Conservation (phyloP, 169 alveolate genomes). For the Eimeria tenella region DNA sequence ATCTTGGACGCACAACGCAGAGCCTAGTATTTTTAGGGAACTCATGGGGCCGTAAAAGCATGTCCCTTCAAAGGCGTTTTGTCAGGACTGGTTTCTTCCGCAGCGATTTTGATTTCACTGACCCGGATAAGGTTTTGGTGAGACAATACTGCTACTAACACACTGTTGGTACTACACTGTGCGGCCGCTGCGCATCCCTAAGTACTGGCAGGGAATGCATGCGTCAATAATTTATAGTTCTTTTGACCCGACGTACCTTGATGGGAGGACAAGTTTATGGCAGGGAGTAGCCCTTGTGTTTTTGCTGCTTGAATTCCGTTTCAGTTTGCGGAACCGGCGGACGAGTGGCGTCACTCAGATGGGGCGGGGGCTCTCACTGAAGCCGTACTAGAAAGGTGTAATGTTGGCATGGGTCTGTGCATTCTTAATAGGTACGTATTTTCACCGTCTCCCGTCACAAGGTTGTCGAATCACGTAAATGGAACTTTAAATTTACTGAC, state of each 20-base stretch:
- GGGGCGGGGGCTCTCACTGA: conserved; percentile 47
- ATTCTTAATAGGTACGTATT: conserved; percentile 26
- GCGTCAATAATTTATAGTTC: too few species aligned
- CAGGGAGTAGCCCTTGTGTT: too few species aligned
- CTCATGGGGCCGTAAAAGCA: background rate
- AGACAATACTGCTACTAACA: background rate
- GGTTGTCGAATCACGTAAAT: background rate
- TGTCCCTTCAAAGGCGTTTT: background rate
- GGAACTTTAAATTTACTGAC: background rate
- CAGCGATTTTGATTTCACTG: conserved; percentile 38
- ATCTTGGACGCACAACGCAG: too few species aligned
- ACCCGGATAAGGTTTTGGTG: conserved; percentile 68
- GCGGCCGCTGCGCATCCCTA: background rate
- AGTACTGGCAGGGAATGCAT: too few species aligned
- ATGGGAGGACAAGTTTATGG: too few species aligned
- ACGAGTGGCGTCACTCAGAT: conserved; percentile 36
- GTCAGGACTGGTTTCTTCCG: conserved; percentile 74
- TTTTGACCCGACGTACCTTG: too few species aligned
- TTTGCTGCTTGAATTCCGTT: background rate
- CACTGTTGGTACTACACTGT: background rate
- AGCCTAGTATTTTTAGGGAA: too few species aligned
- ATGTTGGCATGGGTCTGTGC: conserved; percentile 72
- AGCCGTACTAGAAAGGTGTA: conserved; percentile 37
- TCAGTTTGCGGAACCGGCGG: conserved; percentile 63
- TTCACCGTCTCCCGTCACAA: background rate